A percentile compares a stretch with the other conserved stretches of the same genome.
phyloP scores from a whole-genome alignment of 116 monocot genomes.

The Papilionanthe hybrid region DNA sequence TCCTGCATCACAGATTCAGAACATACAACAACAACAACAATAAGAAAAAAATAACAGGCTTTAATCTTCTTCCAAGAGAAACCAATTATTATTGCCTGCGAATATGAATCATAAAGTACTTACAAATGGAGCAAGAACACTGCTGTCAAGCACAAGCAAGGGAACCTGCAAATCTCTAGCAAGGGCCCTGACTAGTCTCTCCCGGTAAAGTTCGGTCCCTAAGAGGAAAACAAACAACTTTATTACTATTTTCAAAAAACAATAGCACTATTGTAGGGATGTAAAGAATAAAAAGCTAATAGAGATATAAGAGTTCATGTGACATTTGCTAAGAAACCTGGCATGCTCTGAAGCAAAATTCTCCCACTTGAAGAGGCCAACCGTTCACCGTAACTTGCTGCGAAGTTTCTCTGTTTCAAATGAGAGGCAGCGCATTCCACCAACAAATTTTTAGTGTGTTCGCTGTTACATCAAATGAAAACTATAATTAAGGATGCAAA shows the following conservation, averaged over 20 bases:
- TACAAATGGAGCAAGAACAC: slow-evolving; percentile 75
- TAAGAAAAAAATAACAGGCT: background rate
- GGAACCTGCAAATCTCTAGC: slow-evolving; percentile 75
- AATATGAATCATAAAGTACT: slow-evolving; percentile 15
- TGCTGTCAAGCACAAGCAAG: slow-evolving; percentile 73
- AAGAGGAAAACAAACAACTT: background rate
- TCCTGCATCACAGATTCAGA: slow-evolving; percentile 35
- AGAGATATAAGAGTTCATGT: background rate
- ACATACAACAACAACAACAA: no score
- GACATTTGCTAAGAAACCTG: slow-evolving; percentile 42
- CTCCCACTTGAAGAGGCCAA: slow-evolving; percentile 66
- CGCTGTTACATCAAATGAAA: slow-evolving; percentile 31
- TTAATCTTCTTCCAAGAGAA: background rate
- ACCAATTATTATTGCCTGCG: background rate
- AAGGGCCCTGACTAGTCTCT: slow-evolving; percentile 76
- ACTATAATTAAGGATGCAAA: background rate
- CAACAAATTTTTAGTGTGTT: slow-evolving; percentile 56
- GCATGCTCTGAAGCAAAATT: slow-evolving; percentile 74
- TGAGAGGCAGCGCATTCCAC: slow-evolving; percentile 80
- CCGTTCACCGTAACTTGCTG: slow-evolving; percentile 57
- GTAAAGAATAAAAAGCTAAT: background rate
- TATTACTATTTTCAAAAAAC: background rate
- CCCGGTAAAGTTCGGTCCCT: slow-evolving; percentile 91
- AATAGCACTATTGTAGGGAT: background rate
- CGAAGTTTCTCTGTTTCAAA: slow-evolving; percentile 51